These are phyloP conservation scores for Aspergillus udagawae DNA, from an alignment of 2,329 filamentous ascomycete genomes.

Conservation along the genomic window DNA sequence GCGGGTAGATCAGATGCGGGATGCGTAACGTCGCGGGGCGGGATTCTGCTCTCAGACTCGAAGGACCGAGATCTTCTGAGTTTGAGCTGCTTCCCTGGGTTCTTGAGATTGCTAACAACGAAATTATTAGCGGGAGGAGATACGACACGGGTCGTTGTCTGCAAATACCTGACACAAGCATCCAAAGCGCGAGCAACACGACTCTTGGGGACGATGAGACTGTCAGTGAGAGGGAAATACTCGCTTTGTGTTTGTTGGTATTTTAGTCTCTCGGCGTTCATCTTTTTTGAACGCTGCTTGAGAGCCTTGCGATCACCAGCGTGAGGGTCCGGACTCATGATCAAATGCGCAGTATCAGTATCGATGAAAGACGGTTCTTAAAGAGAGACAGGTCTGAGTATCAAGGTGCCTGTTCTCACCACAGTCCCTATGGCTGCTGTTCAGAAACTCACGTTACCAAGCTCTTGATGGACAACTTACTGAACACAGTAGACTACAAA, in stretches of 20 bases:
- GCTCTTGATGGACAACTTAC: not conserved
- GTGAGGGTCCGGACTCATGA: not conserved
- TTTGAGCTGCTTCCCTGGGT: not conserved
- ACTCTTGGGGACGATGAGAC: not conserved
- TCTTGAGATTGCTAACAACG: not conserved
- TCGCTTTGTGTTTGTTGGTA: not conserved
- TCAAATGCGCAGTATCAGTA: not conserved
- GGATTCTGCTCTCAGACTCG: not conserved
- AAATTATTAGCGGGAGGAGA: not conserved
- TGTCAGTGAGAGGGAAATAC: not conserved
- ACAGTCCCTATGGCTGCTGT: not conserved
- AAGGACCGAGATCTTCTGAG: not conserved
- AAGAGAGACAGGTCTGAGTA: not conserved
- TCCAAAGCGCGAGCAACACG: not conserved
- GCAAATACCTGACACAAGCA: not conserved
- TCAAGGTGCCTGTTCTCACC: not conserved
- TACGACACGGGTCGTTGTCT: not conserved
- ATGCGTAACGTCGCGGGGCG: not conserved
- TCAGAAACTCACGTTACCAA: not conserved
- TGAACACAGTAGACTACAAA: not conserved
- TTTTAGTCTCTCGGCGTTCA: not conserved
- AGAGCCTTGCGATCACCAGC: not conserved
- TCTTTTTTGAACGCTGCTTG: not conserved
- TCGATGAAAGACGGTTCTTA: not conserved
- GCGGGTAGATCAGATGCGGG: not conserved